Evolutionary conservation across 352 stramenopile genomes (phyloP), one percentile per base, ranked within the genome.

Genomic region (Phytophthora rubi): DNA sequence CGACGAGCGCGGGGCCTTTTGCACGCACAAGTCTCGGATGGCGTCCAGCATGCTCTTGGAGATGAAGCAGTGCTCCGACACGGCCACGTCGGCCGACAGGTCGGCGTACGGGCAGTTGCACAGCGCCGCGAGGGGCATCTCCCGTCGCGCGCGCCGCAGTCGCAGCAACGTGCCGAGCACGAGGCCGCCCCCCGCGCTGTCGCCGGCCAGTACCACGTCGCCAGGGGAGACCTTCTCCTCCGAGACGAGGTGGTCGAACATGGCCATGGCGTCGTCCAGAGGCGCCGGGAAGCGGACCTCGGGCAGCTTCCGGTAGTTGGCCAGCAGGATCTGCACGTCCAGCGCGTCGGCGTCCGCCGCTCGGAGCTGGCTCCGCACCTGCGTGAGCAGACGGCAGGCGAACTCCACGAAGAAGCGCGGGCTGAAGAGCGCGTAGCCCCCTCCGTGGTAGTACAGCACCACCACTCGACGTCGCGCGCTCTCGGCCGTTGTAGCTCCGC

Each of bases 291-390:
- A 89, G 9, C 59, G 32, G 12, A 71, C 55, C 44, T 87, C 76
- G 5, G 81, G 79, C 16, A 83, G 64, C 65, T 89, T 91, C n/a
- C 81, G 83, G 70, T 89, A 91, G 69, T 89, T 91, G 30, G 77
- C 81, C n/a, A 91, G 65, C 53, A 89, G 68, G n/a, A 84, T 76
- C 48, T 89, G 66, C 18, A 88, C 78, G 23, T 77, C 49, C 33
- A 39, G 2, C 13, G 33, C 8, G 1, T n/a, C 15, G 4, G 23
- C 23, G 23, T 26, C 23, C 23, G 23, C 23, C 23, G 13, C 42
- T 30, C 7, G 28, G 42, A 79, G 66, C 52, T 76, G 65, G 7
- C 7, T 53, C 51, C 48, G 18, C 3, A 81, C 28, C 39, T 75
- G 56, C 26, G n/a, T 61, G 4, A 77, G 72, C 42, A 88, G 48